These are phyloP conservation scores for Flaveria robusta DNA, from an alignment of 129 eudicot species.

Conservation along the genomic window DNA sequence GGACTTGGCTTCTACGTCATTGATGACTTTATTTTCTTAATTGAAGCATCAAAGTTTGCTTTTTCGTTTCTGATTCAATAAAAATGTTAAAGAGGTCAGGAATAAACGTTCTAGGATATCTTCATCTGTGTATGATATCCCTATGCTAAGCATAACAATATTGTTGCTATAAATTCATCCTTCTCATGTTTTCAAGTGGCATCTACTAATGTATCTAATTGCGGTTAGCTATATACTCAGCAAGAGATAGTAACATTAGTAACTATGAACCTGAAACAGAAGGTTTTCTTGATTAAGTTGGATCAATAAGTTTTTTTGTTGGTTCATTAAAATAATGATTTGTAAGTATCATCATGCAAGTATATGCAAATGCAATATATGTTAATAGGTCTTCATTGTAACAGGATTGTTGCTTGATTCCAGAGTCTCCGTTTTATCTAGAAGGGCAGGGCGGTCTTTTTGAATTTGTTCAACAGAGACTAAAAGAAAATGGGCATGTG, in stretches of 20 bases:
- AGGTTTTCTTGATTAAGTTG: neutral
- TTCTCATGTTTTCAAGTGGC: neutral
- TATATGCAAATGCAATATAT: conserved; percentile 23
- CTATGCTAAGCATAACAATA: neutral
- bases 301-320: neutral
- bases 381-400: conserved; percentile 38
- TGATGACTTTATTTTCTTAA: neutral
- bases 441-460: conserved; percentile 87
- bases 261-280: conserved; percentile 1
- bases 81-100: neutral
- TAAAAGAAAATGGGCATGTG: conserved; percentile 75
- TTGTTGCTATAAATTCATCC: neutral
- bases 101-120: neutral
- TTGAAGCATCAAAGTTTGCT: neutral
- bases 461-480: conserved; percentile 81
- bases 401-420: conserved; percentile 97
- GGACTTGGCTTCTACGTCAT: too few species aligned
- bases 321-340: conserved; percentile 10
- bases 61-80: neutral
- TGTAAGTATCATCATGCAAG: conserved; percentile 2
- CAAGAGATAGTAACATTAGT: neutral
- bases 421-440: conserved; percentile 86
- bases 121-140: neutral
- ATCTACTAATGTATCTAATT: neutral
- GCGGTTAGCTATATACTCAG: neutral